A percentile compares a stretch with the other conserved stretches of the same genome.
Conservation (phyloP, 768 basidiomycete species). For the Collybiopsis luxurians region DNA sequence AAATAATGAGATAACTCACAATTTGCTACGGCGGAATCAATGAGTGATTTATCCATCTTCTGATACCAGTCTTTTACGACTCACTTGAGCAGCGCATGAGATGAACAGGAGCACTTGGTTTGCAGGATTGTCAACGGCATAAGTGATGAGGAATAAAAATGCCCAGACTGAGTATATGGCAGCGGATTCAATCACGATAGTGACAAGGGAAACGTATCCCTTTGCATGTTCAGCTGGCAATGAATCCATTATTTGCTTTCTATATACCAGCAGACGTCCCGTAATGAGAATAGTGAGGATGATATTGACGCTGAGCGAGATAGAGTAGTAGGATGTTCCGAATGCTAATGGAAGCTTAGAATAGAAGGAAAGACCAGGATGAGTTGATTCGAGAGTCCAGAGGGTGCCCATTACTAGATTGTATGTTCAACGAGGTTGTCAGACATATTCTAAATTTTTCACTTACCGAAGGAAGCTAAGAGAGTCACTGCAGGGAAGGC, state of each 20-base stretch:
- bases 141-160: slow-evolving; percentile 16
- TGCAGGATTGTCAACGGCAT: slow-evolving; percentile 12
- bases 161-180: slow-evolving; percentile 17
- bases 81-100: slow-evolving; percentile 1
- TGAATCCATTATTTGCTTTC: slow-evolving; percentile 4
- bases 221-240: slow-evolving; percentile 13
- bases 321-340: slow-evolving; percentile 8
- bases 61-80: too few species aligned
- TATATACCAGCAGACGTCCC: slow-evolving; percentile 8
- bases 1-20: slow-evolving; percentile 40
- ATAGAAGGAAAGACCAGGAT: slow-evolving; percentile 5
- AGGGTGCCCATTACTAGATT: slow-evolving; percentile 3
- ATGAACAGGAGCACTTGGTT: slow-evolving; percentile 9
- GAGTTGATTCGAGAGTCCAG: slow-evolving; percentile 5
- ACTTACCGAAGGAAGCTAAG: slow-evolving; percentile 39
- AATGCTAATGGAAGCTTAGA: background rate
- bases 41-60: background rate
- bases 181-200: slow-evolving; percentile 21
- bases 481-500: slow-evolving; percentile 34
- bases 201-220: slow-evolving; percentile 11
- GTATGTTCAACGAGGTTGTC: too few species aligned
- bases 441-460: background rate
- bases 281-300: slow-evolving; percentile 12
- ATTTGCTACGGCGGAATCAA: slow-evolving; percentile 21
- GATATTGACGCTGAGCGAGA: slow-evolving; percentile 14